A percentile compares a stretch with the other conserved stretches of the same genome.
Conservation (phyloP, 768 basidiomycete species). For the Tylopilus vinaceipallidus region DNA sequence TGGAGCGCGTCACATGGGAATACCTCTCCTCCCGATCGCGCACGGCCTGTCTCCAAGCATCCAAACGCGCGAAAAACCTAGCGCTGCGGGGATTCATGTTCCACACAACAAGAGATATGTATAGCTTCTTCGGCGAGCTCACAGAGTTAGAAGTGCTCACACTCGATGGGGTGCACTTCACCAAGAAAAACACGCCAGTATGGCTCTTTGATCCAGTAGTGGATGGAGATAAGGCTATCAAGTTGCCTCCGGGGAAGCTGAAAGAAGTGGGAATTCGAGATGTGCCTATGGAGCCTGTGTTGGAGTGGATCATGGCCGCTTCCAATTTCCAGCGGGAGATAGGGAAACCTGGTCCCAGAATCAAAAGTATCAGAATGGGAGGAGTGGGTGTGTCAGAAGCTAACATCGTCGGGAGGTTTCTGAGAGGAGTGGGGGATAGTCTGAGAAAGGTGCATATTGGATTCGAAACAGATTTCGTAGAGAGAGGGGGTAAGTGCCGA, state of each 20-base stretch:
- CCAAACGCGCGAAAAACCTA: constrained; percentile 22
- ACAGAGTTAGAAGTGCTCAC: constrained; percentile 26
- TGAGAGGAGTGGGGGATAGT: constrained; percentile 19
- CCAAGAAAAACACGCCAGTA: constrained; percentile 13
- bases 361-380: constrained; percentile 27
- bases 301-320: constrained; percentile 29
- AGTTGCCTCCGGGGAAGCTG: constrained; percentile 19
- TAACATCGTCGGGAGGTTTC: constrained; percentile 25
- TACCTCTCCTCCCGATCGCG: constrained; percentile 30
- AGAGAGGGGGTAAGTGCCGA: constrained; percentile 27
- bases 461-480: constrained; percentile 30
- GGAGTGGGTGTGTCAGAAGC: constrained; percentile 28
- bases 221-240: constrained; percentile 10
- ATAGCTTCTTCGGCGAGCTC: constrained; percentile 27
- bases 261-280: constrained; percentile 28
- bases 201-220: constrained; percentile 8
- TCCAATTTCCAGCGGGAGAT: constrained; percentile 10
- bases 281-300: constrained; percentile 22
- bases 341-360: constrained; percentile 8
- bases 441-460: constrained; percentile 29
- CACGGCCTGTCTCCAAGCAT: constrained; percentile 22
- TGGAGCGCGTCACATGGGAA: constrained; percentile 34
- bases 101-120: constrained; percentile 28
- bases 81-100: constrained; percentile 26
- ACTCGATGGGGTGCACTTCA: constrained; percentile 30